Base-by-base conservation (phyloP, 2,329 filamentous ascomycete species). In the Sporothrix pseudoabietina region DNA sequence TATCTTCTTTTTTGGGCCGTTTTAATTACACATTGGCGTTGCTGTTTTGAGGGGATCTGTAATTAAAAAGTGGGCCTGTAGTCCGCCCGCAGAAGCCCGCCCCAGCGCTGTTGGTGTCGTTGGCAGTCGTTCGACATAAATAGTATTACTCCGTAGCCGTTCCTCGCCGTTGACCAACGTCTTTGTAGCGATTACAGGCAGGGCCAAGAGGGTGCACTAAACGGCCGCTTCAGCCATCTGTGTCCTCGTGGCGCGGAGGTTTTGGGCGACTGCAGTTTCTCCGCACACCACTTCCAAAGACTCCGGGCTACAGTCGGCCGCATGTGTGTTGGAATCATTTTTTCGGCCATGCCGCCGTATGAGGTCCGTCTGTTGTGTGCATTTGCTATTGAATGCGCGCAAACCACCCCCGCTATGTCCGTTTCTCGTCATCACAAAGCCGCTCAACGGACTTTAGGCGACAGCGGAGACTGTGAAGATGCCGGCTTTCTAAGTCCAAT, bases 11-110 rank as follows among this genome's bases (percentile, higher is more conserved):
- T 63, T 41, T 63, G 32, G 59, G 32, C 8, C 19, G 22, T 7
- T 69, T 54, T 39, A 69, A 69, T 69, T 54, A 39, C 66, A 69
- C 63, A 52, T 68, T 52, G 19, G 44, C 63, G 26, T 52, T 68
- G 39, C 63, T 44, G 7, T 68, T 32, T 32, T 32, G 22, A 41
- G 26, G 12, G 44, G 26, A 68, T 52, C 63, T 52, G 44, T 68
- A 68, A 68, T 68, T 32, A 69, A 41, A 54, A 22, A 54, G 66
- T 69, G 66, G 66, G 47, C 19, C 66, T 35, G 2, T 7, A 3
- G 47, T 35, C 19, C 16, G 47, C 7, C 30, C 54, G 16, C 44
- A 47, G 30, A 14, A 6, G 30, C 6, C 12, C 3, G 63, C 8
- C 26, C 16, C 32, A 16, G 55, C 19, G 35, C 41, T 22, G 9